A percentile compares a stretch with the other conserved stretches of the same genome.
phyloP scores from a whole-genome alignment of 2,329 filamentous ascomycete species.

The Penicillium sp. region DNA sequence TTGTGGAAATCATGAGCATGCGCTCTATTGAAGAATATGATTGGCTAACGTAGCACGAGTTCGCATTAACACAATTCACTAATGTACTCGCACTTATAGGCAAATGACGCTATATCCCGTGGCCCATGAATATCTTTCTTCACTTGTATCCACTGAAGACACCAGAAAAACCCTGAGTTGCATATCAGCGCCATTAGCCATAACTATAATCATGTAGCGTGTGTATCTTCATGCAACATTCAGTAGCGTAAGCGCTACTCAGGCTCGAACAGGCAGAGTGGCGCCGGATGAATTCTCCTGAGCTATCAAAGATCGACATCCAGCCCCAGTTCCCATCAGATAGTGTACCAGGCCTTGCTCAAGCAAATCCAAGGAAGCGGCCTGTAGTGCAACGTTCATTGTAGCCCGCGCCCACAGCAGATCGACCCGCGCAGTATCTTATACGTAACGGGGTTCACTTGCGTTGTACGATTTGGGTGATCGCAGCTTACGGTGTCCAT shows the following conservation, averaged over 20 bases:
- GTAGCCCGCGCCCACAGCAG: neutral
- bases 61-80: too few species aligned
- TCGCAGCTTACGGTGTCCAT: neutral
- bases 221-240: neutral
- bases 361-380: constrained; percentile 18
- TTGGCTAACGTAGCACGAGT: neutral
- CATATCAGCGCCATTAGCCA: neutral
- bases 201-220: neutral
- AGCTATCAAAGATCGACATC: constrained; percentile 17
- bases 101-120: constrained; percentile 5
- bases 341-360: constrained; percentile 9
- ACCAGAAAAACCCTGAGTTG: neutral
- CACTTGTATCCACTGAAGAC: neutral
- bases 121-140: neutral
- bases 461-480: neutral
- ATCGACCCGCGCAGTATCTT: neutral
- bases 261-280: neutral
- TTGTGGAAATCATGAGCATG: neutral
- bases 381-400: neutral
- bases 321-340: constrained; percentile 17
- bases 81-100: neutral
- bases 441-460: constrained; percentile 14
- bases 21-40: neutral
- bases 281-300: neutral
- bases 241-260: neutral